These are phyloP conservation scores for Nannochloropsis oceanica DNA, from an alignment of 108 stramenopile species.

Conservation along the genomic window DNA sequence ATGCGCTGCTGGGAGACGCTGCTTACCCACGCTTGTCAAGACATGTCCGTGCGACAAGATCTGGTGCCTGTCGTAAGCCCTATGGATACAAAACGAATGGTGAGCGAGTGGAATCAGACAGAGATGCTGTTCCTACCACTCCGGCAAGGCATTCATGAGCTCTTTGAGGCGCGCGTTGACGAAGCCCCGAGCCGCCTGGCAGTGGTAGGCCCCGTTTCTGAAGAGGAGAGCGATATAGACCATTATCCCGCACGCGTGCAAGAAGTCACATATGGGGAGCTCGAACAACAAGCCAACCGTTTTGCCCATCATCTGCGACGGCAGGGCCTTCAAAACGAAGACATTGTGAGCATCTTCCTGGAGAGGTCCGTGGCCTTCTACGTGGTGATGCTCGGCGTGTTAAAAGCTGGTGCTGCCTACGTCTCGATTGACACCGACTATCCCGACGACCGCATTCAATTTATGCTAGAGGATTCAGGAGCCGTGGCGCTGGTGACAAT, in stretches of 20 bases:
- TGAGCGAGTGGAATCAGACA: neutral
- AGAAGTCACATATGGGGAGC: neutral
- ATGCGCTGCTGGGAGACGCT: neutral
- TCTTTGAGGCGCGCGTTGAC: neutral
- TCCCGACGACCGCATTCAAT: neutral
- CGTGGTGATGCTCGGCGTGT: neutral
- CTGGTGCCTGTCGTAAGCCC: neutral
- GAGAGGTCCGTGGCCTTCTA: neutral
- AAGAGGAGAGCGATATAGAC: neutral
- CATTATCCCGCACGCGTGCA: neutral
- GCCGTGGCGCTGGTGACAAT: neutral
- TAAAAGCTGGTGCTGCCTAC: neutral
- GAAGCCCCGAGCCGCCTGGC: neutral
- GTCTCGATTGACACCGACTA: neutral
- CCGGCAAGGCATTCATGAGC: neutral
- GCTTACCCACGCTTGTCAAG: neutral
- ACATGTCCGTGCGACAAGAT: neutral
- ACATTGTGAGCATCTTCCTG: neutral
- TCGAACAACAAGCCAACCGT: neutral
- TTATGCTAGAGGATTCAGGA: neutral
- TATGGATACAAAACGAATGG: neutral
- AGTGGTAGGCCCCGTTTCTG: neutral
- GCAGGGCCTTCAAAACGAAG: neutral
- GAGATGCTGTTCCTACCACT: neutral
- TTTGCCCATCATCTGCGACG: neutral